phyloP scores from a whole-genome alignment of 225 moss, liverwort and hornwort species.

The Rhytidiadelphus loreus region DNA sequence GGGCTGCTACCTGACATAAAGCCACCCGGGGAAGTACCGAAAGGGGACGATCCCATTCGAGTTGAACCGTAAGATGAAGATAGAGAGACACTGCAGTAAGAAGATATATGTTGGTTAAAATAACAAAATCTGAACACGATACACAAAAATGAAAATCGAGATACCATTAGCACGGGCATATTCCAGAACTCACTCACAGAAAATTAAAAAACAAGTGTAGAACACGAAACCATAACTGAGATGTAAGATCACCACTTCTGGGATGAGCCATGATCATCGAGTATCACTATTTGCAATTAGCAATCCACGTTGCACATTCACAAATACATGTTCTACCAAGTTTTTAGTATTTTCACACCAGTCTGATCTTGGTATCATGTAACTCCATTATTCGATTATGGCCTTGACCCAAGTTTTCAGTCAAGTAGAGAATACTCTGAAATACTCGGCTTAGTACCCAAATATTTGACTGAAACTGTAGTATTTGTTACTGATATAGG shows the following conservation, averaged over 20 bases:
- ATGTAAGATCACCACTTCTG: not conserved
- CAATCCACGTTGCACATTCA: not conserved
- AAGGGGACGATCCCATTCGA: conserved; percentile 77
- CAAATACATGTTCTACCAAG: not conserved
- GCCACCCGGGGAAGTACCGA: conserved; percentile 72
- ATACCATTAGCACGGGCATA: not conserved
- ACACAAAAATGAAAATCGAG: no score
- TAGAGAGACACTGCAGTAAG: conserved; percentile 50
- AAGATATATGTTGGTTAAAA: not conserved
- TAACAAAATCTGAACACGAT: not conserved
- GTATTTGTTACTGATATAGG: not conserved
- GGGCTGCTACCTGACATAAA: conserved; percentile 73
- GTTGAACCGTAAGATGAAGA: conserved; percentile 81
- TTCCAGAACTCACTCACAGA: not conserved
- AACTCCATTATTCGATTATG: not conserved
- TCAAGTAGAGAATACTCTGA: not conserved
- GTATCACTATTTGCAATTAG: not conserved
- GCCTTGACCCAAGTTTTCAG: not conserved
- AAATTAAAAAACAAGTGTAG: not conserved
- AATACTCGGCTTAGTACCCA: not conserved
- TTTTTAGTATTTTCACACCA: not conserved
- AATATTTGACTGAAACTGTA: not conserved
- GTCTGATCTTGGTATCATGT: not conserved
- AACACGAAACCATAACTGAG: not conserved
- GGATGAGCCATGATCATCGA: not conserved